A percentile compares a stretch with the other conserved stretches of the same genome.
Evolutionary conservation across 2,329 filamentous ascomycete species (phyloP).

Genomic region (Aspergillus aculeatus): DNA sequence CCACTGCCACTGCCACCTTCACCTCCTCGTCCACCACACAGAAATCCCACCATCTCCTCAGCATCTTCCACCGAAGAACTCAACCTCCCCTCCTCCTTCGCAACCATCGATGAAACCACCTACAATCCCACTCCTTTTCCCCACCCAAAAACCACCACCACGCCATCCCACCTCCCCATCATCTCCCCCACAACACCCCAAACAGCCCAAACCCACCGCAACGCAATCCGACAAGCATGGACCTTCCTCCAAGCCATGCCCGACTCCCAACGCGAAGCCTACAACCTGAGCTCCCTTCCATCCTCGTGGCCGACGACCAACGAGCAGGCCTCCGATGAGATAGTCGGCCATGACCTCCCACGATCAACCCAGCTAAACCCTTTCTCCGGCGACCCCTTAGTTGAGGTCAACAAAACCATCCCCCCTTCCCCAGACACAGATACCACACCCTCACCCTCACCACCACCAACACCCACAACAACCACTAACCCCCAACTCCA

Average conservation of each 20-base stretch:
- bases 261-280: slow-evolving; percentile 14
- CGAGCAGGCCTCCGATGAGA: slow-evolving; percentile 1
- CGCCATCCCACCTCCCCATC: slow-evolving; percentile 4
- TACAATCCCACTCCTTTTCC: background rate
- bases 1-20: background rate
- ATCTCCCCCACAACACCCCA: slow-evolving; percentile 7
- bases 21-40: background rate
- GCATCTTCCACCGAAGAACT: background rate
- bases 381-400: too few species aligned
- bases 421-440: too few species aligned
- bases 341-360: too few species aligned
- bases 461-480: too few species aligned
- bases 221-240: slow-evolving; percentile 27
- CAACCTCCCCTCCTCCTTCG: slow-evolving; percentile 9
- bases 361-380: too few species aligned
- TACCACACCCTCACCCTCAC: too few species aligned
- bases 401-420: too few species aligned
- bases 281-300: slow-evolving; percentile 30
- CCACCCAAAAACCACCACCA: background rate
- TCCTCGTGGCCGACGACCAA: slow-evolving; percentile 24
- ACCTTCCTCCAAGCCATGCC: slow-evolving; percentile 22
- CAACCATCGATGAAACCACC: slow-evolving; percentile 8
- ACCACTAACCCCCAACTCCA: background rate
- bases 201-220: slow-evolving; percentile 19
- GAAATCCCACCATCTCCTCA: background rate